Base-by-base conservation (phyloP, 305 asterid genomes). In the Plantago rigida region DNA sequence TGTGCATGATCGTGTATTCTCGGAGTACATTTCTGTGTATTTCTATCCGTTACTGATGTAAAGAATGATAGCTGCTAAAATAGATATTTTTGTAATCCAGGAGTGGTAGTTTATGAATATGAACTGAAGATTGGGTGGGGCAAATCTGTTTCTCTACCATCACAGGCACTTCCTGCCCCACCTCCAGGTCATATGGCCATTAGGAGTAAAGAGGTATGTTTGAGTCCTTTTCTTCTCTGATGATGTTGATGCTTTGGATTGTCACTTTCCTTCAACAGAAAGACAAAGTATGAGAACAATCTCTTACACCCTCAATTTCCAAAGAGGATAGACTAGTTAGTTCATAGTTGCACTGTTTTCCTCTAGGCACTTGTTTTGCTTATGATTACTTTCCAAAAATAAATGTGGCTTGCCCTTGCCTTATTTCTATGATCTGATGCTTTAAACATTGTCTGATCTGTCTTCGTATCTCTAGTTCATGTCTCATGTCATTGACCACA, bases 121-220 rank as follows among this genome's bases (percentile, higher is more conserved):
- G 97, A 89, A 67, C 74, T 89, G 81, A 89, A 89, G 79, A 85
- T 89, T 68, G 97, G 97, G 71, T 89, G 97, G 97, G 97, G 97
- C 34, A 89, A 89, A 80, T 85, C 94, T 61, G 93, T 89, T 47
- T 85, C 97, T 68, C 96, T 90, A 71, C 97, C 97, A 66, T 85
- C 96, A 66, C 97, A 90, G 75, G 94, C 97, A 48, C 94, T 90
- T 62, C 97, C 97, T 66, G 97, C 97, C 64, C 96, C 97, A 17
- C 97, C 96, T 61, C 97, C 97, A 17, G 97, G 97, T 69, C 97
- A 90, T 9, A 90, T 90, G 97, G 96, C 97, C 69, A 90, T 90
- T 75, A 82, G 97, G 77, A 87, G 95, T 77, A 90, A 87, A 81
- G 97, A 85, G 95, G 97, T 89, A 49, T 52, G 81, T 66, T 14